Percentiles rank a stretch among this genome's conserved stretches.
These are phyloP conservation scores for Puccinia triticina DNA, from an alignment of 1,284 basidiomycete species.

Conservation along the genomic window DNA sequence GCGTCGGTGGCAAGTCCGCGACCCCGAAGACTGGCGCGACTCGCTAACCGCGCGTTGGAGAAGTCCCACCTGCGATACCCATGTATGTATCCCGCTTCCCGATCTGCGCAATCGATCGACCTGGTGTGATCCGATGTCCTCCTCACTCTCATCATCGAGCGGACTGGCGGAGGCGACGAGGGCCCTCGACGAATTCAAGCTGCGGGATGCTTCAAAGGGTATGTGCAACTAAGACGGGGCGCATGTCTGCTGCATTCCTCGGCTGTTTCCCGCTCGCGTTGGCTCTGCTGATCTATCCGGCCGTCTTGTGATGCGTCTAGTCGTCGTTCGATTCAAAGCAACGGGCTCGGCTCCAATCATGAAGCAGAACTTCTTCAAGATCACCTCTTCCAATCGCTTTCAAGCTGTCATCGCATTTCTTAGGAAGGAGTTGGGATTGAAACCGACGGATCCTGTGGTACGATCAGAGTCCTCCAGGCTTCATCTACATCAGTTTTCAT, in stretches of 20 bases:
- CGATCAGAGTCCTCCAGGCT: constrained; percentile 58
- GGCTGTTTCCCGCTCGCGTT: not conserved
- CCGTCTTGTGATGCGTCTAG: constrained; percentile 62
- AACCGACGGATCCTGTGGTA: constrained; percentile 82
- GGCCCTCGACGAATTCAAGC: constrained; percentile 20
- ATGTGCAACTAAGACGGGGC: not conserved
- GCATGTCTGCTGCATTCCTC: not conserved
- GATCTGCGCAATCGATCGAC: too few species aligned
- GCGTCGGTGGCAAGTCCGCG: too few species aligned
- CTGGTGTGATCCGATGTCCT: not conserved
- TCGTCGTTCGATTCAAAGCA: constrained; percentile 95
- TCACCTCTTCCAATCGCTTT: constrained; percentile 89
- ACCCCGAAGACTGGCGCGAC: too few species aligned
- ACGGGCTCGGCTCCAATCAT: constrained; percentile 98
- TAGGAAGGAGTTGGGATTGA: constrained; percentile 81
- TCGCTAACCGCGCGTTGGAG: too few species aligned
- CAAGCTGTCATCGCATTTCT: constrained; percentile 94
- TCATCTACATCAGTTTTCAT: not conserved
- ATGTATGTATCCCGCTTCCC: too few species aligned
- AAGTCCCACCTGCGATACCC: too few species aligned
- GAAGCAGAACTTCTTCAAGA: constrained; percentile 98
- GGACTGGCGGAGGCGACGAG: not conserved
- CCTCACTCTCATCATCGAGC: not conserved
- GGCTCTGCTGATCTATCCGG: too few species aligned
- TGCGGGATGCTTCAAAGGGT: constrained; percentile 20